Evolutionary conservation across 1,284 basidiomycete species (phyloP).

Genomic region (Amylostereum areolatum): DNA sequence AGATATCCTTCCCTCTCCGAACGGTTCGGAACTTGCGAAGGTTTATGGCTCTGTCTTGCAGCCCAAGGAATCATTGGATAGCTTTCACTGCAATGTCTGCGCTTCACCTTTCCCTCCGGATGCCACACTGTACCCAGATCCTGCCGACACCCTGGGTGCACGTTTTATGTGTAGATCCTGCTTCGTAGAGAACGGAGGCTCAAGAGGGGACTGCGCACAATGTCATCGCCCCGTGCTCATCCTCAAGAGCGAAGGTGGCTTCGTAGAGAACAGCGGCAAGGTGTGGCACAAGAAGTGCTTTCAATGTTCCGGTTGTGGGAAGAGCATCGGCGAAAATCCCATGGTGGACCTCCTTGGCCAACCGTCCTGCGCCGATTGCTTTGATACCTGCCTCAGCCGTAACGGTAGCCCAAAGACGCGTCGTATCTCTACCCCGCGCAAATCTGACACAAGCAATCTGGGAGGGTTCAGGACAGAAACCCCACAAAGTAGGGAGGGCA

Average conservation of each 20-base stretch:
- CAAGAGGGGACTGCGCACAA: slow-evolving; percentile 61
- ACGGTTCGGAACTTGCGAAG: slow-evolving; percentile 63
- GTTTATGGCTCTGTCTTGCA: slow-evolving; percentile 79
- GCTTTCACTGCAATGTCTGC: slow-evolving; percentile 66
- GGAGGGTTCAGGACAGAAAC: slow-evolving; percentile 28
- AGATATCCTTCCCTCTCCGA: slow-evolving; percentile 58
- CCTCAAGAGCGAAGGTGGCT: slow-evolving; percentile 69
- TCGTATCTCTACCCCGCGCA: slow-evolving; percentile 8
- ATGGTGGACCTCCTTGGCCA: slow-evolving; percentile 77
- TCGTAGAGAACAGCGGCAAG: slow-evolving; percentile 59
- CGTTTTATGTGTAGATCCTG: slow-evolving; percentile 70
- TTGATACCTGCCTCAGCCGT: slow-evolving; percentile 62
- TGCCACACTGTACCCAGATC: slow-evolving; percentile 77
- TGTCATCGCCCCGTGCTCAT: slow-evolving; percentile 66
- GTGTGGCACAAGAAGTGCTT: slow-evolving; percentile 80
- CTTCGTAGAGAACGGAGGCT: slow-evolving; percentile 64
- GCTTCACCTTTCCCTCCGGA: slow-evolving; percentile 63
- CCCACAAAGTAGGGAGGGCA: slow-evolving; percentile 48
- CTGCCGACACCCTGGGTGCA: slow-evolving; percentile 32
- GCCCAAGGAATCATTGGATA: slow-evolving; percentile 61
- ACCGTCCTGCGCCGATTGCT: slow-evolving; percentile 72
- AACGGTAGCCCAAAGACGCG: slow-evolving; percentile 27
- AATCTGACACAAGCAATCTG: slow-evolving; percentile 27
- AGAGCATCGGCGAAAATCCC: slow-evolving; percentile 63
- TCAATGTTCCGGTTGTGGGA: slow-evolving; percentile 63